A percentile compares a stretch with the other conserved stretches of the same genome.
These are phyloP conservation scores for Arachnopeziza araneosa DNA, from an alignment of 2,329 filamentous ascomycete species.

Conservation along the genomic window DNA sequence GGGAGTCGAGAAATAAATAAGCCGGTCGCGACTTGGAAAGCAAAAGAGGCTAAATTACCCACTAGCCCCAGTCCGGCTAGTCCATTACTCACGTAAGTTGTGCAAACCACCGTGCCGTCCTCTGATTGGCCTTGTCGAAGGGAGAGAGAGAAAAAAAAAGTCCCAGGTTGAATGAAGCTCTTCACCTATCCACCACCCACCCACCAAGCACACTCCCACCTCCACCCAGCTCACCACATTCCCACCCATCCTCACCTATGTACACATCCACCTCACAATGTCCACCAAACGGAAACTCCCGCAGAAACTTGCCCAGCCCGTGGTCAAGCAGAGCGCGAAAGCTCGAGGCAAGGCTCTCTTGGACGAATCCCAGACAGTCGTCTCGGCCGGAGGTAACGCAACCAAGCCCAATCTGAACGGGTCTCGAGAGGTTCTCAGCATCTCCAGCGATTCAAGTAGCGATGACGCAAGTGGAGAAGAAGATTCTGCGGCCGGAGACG, in stretches of 20 bases:
- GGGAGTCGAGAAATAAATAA: neutral
- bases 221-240: neutral
- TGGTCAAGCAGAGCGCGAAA: conserved; percentile 49
- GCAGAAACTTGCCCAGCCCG: conserved; percentile 50
- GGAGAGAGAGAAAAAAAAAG: neutral
- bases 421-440: conserved; percentile 41
- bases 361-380: conserved; percentile 53
- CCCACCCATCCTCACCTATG: neutral
- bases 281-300: conserved; percentile 57
- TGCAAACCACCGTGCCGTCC: too few relatives aligned
- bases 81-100: neutral
- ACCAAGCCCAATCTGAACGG: conserved; percentile 18
- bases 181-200: neutral
- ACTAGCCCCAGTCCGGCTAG: neutral
- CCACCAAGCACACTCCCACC: neutral
- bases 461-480: conserved; percentile 38
- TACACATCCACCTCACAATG: conserved; percentile 33
- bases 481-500: conserved; percentile 37
- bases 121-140: too few relatives aligned
- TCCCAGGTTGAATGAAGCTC: neutral
- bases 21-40: neutral
- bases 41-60: neutral
- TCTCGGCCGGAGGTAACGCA: conserved; percentile 35
- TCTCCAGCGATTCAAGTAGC: conserved; percentile 50
- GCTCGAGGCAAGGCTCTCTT: conserved; percentile 44